These are phyloP conservation scores for Pisolithus sp. DNA, from an alignment of 768 basidiomycete genomes.

Conservation along the genomic window DNA sequence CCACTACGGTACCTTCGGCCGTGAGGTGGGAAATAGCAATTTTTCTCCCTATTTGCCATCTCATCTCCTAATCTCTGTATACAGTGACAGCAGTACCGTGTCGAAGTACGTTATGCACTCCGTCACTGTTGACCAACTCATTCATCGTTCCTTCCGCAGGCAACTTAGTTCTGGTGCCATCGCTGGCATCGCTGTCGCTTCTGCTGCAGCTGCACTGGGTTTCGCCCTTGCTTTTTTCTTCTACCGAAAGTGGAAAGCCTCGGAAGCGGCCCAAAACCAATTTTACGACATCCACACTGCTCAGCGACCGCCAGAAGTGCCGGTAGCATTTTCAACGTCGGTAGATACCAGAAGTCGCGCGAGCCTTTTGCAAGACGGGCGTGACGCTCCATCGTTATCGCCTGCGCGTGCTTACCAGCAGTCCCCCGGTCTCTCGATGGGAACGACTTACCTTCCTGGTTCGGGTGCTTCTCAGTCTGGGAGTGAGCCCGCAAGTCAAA, in stretches of 20 bases:
- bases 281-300: slow-evolving; percentile 8
- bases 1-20: too few relatives aligned
- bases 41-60: too few relatives aligned
- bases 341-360: slow-evolving; percentile 12
- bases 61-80: background rate
- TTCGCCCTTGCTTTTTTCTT: slow-evolving; percentile 17
- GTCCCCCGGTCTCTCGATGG: too few relatives aligned
- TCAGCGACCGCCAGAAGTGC: background rate
- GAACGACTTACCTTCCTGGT: too few relatives aligned
- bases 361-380: slow-evolving; percentile 7
- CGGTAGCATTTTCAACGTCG: slow-evolving; percentile 17
- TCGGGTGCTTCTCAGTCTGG: too few relatives aligned
- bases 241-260: slow-evolving; percentile 24
- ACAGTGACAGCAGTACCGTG: background rate
- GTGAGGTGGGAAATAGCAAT: too few relatives aligned
- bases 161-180: slow-evolving; percentile 17
- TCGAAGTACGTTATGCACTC: slow-evolving; percentile 10
- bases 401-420: too few relatives aligned
- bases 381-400: background rate
- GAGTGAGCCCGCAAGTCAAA: too few relatives aligned
- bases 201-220: slow-evolving; percentile 8
- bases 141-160: slow-evolving; percentile 5
- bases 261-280: slow-evolving; percentile 9
- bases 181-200: slow-evolving; percentile 16
- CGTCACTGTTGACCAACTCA: background rate